Percentiles rank a stretch among this genome's conserved stretches.
Evolutionary conservation across 78 protist species (phyloP).

Genomic region (Cavenderia fasciculata): DNA sequence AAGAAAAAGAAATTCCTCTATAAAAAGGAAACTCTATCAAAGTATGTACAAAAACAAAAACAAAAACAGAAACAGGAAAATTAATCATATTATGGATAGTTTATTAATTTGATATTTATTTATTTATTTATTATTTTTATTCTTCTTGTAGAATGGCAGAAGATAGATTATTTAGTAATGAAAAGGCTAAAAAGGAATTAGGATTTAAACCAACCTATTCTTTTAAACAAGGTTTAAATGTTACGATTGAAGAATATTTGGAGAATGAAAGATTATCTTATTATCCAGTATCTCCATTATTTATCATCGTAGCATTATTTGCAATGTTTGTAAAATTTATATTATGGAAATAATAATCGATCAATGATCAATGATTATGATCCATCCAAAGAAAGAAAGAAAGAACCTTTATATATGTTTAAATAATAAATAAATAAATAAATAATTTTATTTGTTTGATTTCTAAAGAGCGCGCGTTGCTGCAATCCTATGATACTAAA

Average conservation of each 20-base stretch:
- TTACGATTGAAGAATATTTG: constrained; percentile 66
- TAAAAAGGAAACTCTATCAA: constrained; percentile 18
- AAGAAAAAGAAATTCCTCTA: constrained; percentile 18
- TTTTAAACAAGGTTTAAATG: constrained; percentile 68
- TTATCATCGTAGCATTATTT: constrained; percentile 24
- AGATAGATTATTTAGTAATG: constrained; percentile 38
- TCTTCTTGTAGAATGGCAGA: background rate
- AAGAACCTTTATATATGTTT: background rate
- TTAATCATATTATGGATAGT: background rate
- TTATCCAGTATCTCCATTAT: constrained; percentile 60
- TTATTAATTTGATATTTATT: background rate
- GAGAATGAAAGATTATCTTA: constrained; percentile 47
- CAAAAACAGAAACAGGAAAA: background rate
- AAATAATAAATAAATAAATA: background rate
- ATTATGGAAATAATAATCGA: background rate
- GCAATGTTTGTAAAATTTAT: constrained; percentile 34
- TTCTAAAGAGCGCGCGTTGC: too few species aligned
- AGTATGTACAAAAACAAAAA: background rate
- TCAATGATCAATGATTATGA: background rate
- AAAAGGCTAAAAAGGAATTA: constrained; percentile 52
- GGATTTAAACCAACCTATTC: constrained; percentile 43
- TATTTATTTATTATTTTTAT: background rate
- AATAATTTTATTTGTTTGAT: background rate
- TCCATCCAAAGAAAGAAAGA: background rate
- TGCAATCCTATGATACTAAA: too few species aligned